phyloP scores from a whole-genome alignment of 164 flowering plant species.

The Chimonanthus salicifolius region DNA sequence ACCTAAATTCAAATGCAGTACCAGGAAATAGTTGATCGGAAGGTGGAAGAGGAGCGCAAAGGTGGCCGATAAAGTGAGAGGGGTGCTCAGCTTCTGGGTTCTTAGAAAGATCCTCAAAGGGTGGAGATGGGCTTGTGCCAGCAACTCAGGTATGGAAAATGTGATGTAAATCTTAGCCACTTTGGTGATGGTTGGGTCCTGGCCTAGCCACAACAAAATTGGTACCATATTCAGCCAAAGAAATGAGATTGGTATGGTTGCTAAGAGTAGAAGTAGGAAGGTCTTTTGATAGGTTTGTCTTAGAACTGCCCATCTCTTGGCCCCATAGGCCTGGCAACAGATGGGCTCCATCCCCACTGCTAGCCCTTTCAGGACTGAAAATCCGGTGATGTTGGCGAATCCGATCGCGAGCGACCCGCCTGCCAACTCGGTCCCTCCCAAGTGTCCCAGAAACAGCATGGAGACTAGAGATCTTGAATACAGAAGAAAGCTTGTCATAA shows the following conservation, averaged over 20 bases:
- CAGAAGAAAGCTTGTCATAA: slow-evolving; percentile 41
- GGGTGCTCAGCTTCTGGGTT: slow-evolving; percentile 47
- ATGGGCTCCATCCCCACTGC: slow-evolving; percentile 72
- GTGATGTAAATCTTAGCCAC: slow-evolving; percentile 38
- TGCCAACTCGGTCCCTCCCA: slow-evolving; percentile 56
- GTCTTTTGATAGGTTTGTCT: slow-evolving; percentile 48
- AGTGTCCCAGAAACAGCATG: slow-evolving; percentile 51
- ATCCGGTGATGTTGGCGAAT: slow-evolving; percentile 68
- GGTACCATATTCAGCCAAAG: slow-evolving; percentile 48
- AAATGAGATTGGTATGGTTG: slow-evolving; percentile 49
- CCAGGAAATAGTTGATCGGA: slow-evolving; percentile 45
- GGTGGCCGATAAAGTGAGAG: slow-evolving; percentile 34
- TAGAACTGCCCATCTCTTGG: slow-evolving; percentile 45
- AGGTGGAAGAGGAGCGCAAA: slow-evolving; percentile 37
- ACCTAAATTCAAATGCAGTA: slow-evolving; percentile 27
- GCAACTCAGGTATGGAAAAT: slow-evolving; percentile 49
- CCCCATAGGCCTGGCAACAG: slow-evolving; percentile 62
- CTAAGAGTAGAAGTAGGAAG: slow-evolving; percentile 26
- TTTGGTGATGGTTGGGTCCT: slow-evolving; percentile 40
- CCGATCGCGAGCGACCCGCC: slow-evolving; percentile 63
- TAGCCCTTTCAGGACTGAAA: slow-evolving; percentile 60
- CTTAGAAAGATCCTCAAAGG: slow-evolving; percentile 50
- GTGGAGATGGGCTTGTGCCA: slow-evolving; percentile 39
- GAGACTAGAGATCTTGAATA: slow-evolving; percentile 47
- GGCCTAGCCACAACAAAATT: slow-evolving; percentile 39